These are phyloP conservation scores for Fusarium globosum DNA, from an alignment of 2,329 filamentous ascomycete genomes.

Conservation along the genomic window DNA sequence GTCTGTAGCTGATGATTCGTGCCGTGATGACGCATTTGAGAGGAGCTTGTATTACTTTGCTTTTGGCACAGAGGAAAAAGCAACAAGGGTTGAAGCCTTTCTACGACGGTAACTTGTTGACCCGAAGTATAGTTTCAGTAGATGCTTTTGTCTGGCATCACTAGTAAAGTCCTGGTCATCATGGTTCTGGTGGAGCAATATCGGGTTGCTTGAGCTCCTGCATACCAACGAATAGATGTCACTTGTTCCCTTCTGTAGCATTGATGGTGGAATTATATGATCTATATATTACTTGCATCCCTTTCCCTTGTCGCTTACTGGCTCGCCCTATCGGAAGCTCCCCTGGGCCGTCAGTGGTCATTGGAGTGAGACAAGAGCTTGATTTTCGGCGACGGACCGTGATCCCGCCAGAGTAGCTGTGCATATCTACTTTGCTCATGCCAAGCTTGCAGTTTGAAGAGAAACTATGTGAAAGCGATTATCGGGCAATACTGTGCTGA, in stretches of 20 bases:
- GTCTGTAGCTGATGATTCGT: conserved; percentile 38
- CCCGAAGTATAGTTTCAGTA: background rate
- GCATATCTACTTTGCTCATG: background rate
- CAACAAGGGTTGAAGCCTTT: conserved; percentile 12
- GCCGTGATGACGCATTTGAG: conserved; percentile 49
- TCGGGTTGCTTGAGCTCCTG: conserved; percentile 17
- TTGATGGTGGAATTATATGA: conserved; percentile 1
- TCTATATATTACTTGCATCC: conserved; percentile 12
- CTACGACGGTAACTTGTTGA: background rate
- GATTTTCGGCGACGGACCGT: conserved; percentile 9
- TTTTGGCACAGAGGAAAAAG: conserved; percentile 45
- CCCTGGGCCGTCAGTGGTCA: background rate
- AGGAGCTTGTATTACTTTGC: conserved; percentile 51
- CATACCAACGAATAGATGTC: conserved; percentile 26
- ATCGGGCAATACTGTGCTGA: conserved; percentile 6
- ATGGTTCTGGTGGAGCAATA: background rate
- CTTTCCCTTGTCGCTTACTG: conserved; percentile 18
- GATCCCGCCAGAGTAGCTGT: background rate
- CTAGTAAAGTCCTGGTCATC: background rate
- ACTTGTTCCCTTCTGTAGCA: conserved; percentile 7
- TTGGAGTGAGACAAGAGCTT: conserved; percentile 29
- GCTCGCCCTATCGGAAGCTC: conserved; percentile 29
- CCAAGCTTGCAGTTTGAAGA: conserved; percentile 13
- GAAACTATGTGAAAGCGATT: conserved; percentile 9
- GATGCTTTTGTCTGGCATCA: background rate